phyloP scores from a whole-genome alignment of 106 monocot species.

The Acorus gramineus region DNA sequence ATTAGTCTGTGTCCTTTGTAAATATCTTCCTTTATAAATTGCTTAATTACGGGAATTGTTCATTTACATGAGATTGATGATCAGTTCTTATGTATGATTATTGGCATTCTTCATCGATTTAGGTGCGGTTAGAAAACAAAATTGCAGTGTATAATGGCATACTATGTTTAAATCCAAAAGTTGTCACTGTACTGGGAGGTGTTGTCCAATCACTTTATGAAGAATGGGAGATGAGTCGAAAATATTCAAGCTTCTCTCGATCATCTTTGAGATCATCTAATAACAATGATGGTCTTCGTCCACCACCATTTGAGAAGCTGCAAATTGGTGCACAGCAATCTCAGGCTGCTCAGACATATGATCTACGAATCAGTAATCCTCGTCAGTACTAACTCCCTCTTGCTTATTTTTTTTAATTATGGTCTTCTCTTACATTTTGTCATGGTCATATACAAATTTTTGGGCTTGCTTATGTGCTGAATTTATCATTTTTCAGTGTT shows the following conservation, averaged over 20 bases:
- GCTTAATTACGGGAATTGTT: too few relatives aligned
- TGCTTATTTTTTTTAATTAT: too few relatives aligned
- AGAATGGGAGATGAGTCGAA: constrained; percentile 84
- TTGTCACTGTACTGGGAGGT: constrained; percentile 63
- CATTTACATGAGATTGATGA: too few relatives aligned
- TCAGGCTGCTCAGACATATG: constrained; percentile 4
- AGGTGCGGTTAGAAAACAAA: constrained; percentile 73
- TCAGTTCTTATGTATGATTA: too few relatives aligned
- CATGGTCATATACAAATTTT: too few relatives aligned
- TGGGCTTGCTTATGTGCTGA: too few relatives aligned
- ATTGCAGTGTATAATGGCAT: constrained; percentile 64
- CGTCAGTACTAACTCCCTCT: not conserved
- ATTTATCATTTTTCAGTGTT: too few relatives aligned
- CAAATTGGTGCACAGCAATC: constrained; percentile 16
- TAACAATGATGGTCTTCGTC: constrained; percentile 41
- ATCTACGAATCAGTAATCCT: constrained; percentile 21
- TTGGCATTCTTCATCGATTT: not conserved
- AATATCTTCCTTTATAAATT: too few relatives aligned
- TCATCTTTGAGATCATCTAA: constrained; percentile 29
- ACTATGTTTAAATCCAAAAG: constrained; percentile 64
- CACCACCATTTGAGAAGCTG: constrained; percentile 86
- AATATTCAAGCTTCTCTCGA: constrained; percentile 73
- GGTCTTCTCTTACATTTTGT: too few relatives aligned
- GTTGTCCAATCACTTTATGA: constrained; percentile 73
- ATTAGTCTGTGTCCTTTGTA: too few relatives aligned